Conservation (phyloP, 345 rosid genomes). For the Eucalyptus globulus region DNA sequence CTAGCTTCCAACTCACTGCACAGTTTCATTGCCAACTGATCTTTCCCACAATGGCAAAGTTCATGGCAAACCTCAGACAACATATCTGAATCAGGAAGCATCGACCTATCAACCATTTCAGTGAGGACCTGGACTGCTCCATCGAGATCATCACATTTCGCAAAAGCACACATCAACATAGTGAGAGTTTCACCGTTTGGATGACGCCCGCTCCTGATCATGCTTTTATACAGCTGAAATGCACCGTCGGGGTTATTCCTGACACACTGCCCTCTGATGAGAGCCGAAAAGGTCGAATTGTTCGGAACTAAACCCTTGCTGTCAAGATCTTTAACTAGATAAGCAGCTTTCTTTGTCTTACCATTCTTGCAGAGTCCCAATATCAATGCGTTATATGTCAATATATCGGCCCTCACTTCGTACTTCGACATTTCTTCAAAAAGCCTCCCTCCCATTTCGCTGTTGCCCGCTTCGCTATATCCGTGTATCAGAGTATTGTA, state of each 20-base stretch:
- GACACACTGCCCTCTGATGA: conserved; percentile 67
- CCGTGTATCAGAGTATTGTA: conserved; percentile 75
- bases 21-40: conserved; percentile 30
- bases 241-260: conserved; percentile 61
- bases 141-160: conserved; percentile 48
- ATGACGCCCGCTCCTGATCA: conserved; percentile 58
- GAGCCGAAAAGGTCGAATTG: conserved; percentile 67
- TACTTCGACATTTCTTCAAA: conserved; percentile 55
- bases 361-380: conserved; percentile 76
- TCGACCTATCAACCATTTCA: conserved; percentile 46
- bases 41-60: conserved; percentile 34
- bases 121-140: conserved; percentile 45
- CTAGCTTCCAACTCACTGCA: conserved; percentile 25
- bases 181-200: conserved; percentile 40
- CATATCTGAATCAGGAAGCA: conserved; percentile 25
- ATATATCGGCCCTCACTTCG: conserved; percentile 48
- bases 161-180: conserved; percentile 36
- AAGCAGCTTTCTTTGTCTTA: conserved; percentile 88
- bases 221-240: conserved; percentile 56
- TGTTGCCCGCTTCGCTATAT: conserved; percentile 34
- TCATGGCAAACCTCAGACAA: conserved; percentile 31
- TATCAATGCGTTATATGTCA: conserved; percentile 76
- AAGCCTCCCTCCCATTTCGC: conserved; percentile 47
- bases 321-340: conserved; percentile 61
- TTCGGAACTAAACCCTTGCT: conserved; percentile 59